phyloP scores from a whole-genome alignment of 2,329 filamentous ascomycete genomes.

The Juglanconis oblonga region DNA sequence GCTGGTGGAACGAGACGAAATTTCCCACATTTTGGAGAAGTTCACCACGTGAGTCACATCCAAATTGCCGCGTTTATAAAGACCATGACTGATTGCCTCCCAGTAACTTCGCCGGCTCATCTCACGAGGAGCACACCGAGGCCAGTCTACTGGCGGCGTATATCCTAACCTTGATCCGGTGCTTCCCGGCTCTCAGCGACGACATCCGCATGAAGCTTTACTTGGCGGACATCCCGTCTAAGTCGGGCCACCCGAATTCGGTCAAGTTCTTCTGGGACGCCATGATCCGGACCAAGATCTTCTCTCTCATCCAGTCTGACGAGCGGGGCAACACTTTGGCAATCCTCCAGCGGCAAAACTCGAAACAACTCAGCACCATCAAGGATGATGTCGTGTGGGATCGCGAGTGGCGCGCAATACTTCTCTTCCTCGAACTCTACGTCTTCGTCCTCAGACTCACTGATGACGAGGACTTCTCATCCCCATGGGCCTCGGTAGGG shows the following conservation, averaged over 20 bases:
- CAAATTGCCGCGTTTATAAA: neutral
- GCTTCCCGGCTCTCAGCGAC: constrained; percentile 77
- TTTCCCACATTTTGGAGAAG: constrained; percentile 57
- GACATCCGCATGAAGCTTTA: constrained; percentile 96
- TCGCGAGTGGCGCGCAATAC: constrained; percentile 82
- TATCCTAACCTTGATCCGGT: constrained; percentile 77
- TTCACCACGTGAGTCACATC: constrained; percentile 35
- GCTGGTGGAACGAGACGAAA: constrained; percentile 72
- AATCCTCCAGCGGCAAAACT: constrained; percentile 25
- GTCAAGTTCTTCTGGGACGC: constrained; percentile 83
- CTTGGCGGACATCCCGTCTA: constrained; percentile 61
- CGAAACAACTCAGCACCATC: constrained; percentile 14
- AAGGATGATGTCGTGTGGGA: constrained; percentile 34
- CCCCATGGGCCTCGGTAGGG: constrained; percentile 43
- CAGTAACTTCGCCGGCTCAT: constrained; percentile 29
- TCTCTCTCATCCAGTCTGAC: constrained; percentile 31
- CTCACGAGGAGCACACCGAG: constrained; percentile 46
- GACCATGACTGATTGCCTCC: neutral
- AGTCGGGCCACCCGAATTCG: constrained; percentile 51
- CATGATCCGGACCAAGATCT: constrained; percentile 42
- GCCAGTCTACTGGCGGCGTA: constrained; percentile 80
- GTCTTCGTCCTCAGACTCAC: constrained; percentile 89
- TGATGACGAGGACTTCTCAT: constrained; percentile 94
- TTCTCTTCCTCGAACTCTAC: constrained; percentile 92
- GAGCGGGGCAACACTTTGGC: constrained; percentile 26